phyloP scores from a whole-genome alignment of 116 monocot species.

The Papilionanthe hybrid region DNA sequence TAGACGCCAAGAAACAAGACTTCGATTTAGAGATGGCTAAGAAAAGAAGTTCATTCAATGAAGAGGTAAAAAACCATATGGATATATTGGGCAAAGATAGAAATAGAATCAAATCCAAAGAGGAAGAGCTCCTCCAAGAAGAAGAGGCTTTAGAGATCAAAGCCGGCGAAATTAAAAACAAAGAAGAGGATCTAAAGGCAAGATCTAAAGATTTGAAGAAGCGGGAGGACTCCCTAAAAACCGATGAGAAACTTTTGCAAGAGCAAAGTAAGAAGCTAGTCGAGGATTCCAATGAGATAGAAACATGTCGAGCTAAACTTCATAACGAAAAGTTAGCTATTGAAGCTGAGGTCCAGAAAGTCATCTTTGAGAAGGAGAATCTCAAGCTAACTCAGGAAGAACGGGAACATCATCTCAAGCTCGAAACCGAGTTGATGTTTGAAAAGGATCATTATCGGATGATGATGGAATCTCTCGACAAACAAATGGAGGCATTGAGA shows the following conservation, averaged over 20 bases:
- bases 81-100: slow-evolving; percentile 39
- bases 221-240: slow-evolving; percentile 53
- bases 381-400: slow-evolving; percentile 68
- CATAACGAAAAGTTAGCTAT: slow-evolving; percentile 39
- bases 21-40: slow-evolving; percentile 68
- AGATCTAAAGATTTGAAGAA: slow-evolving; percentile 67
- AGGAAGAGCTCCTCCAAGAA: slow-evolving; percentile 53
- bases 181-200: slow-evolving; percentile 51
- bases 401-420: slow-evolving; percentile 37
- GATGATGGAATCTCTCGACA: slow-evolving; percentile 49
- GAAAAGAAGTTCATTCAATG: slow-evolving; percentile 44
- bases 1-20: slow-evolving; percentile 59
- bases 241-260: slow-evolving; percentile 41
- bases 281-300: slow-evolving; percentile 34
- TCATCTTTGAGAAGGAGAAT: slow-evolving; percentile 47
- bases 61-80: slow-evolving; percentile 48
- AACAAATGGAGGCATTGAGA: slow-evolving; percentile 62
- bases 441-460: slow-evolving; percentile 74
- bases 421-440: slow-evolving; percentile 60
- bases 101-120: slow-evolving; percentile 31
- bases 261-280: slow-evolving; percentile 39
- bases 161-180: slow-evolving; percentile 42
- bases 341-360: slow-evolving; percentile 41
- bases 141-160: slow-evolving; percentile 55
- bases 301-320: slow-evolving; percentile 35